Base-by-base conservation (phyloP, 371 early-diverging fungal genomes). In the Syncephalastrum monosporum region DNA sequence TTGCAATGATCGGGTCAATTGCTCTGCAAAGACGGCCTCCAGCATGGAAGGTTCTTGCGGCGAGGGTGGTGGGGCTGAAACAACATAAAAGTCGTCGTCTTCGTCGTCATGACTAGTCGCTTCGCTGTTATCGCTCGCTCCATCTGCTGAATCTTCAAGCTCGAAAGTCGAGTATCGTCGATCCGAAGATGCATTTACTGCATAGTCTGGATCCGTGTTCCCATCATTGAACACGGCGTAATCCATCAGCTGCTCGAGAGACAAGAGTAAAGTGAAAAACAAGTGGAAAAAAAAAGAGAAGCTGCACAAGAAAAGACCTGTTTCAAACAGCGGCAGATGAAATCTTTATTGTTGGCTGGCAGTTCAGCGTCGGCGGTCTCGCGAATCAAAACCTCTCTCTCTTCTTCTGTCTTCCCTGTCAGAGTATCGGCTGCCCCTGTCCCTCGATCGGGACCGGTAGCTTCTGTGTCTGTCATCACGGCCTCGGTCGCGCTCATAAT, bases 1-100 rank as follows among this genome's bases (percentile, higher is more conserved):
- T 42, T 61, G 47, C 16, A 61, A 24, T 14, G 61, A 55, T 38
- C 61, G 51, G 33, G n/a, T 55, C 15, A 61, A 15, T 29, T 61
- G 55, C 41, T 61, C 50, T n/a, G 61, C 61, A 44, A 61, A 61
- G 3, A 61, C 56, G 24, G 61, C 45, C 25, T 61, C 61, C 1
- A 61, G 19, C 61, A 61, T 55, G 1, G 61, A 61, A 17, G 61
- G 61, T 45, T 61, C 55, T 51, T 61, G 61, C 12, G 61, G 61
- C 29, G 61, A 61, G 14, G 61, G 61, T 7, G 61, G 61, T 14
- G 61, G 61, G 19, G 61, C 61, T 42, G 55, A 44, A 7, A 61
- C 60, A 24, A 53, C 38, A 29, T 33, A 60, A 27, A 33, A 42
- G 17, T 47, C 60, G n/a, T 60, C 54, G 6, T 60, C 60, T 23